Evolutionary conservation across 805 yeast species (phyloP).

Genomic region (Clavispora vitiphila): DNA sequence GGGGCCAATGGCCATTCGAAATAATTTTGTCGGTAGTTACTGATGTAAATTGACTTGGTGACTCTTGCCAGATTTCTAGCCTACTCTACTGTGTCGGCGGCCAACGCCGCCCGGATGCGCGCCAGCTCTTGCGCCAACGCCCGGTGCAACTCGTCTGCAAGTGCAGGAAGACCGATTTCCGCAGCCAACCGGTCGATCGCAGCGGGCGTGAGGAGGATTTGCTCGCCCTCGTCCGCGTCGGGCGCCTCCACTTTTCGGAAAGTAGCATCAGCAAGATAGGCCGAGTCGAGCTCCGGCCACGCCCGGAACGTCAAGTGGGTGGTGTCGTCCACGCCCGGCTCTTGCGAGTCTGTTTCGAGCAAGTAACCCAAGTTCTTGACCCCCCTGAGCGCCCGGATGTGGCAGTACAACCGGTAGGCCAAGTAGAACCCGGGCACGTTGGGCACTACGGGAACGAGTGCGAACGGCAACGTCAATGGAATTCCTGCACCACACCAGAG

Average conservation of each 20-base stretch:
- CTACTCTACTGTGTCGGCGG: not conserved
- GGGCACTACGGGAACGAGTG: slow-evolving; percentile 79
- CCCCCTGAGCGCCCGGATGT: slow-evolving; percentile 73
- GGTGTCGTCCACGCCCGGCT: slow-evolving; percentile 6
- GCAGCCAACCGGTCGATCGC: slow-evolving; percentile 43
- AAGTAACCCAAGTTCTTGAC: slow-evolving; percentile 62
- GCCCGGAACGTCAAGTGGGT: slow-evolving; percentile 13
- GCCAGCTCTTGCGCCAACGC: slow-evolving; percentile 53
- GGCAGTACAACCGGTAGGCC: slow-evolving; percentile 77
- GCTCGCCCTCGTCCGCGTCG: slow-evolving; percentile 21
- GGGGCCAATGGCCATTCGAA: too few species aligned
- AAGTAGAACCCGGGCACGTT: slow-evolving; percentile 89
- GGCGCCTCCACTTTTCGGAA: not conserved
- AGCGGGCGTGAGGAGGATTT: slow-evolving; percentile 40
- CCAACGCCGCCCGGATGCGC: slow-evolving; percentile 15
- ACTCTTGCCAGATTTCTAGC: not conserved
- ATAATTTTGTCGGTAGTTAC: too few species aligned
- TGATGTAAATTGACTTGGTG: not conserved
- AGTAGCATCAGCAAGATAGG: slow-evolving; percentile 6
- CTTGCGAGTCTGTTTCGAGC: slow-evolving; percentile 24
- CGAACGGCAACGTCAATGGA: slow-evolving; percentile 78
- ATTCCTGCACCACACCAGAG: slow-evolving; percentile 51
- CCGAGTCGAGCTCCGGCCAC: slow-evolving; percentile 12
- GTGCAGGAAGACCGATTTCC: slow-evolving; percentile 41
- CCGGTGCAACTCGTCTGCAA: slow-evolving; percentile 40